Evolutionary conservation across 495 filamentous ascomycete species (phyloP), one percentile per base, ranked within the genome.

Genomic region (Aspergillus cavernicola): DNA sequence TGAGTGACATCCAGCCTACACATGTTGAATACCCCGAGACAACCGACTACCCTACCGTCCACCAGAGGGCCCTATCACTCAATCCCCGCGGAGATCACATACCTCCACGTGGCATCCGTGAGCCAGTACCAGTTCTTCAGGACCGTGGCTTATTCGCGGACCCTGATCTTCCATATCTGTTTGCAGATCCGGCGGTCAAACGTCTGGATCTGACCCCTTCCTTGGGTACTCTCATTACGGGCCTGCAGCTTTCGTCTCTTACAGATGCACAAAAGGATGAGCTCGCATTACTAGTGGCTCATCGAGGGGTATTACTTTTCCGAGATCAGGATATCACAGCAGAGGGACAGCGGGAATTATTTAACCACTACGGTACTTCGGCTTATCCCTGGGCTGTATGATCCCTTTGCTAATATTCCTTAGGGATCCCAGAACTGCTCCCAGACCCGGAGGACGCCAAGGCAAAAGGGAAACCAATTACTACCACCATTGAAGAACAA

Each of bases 261-360:
- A 67, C 64, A 9, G 53, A 66, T 18, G 51, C 55, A 10, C 67
- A 74, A 39, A 69, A 69, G 39, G 69, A 78, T 46, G 72, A 78
- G 28, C 55, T 78, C 8, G 73, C 72, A 12, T 57, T 73, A 4
- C 59, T 78, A 16, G 70, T 74, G n/a, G 72, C 26, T 12, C 29
- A 46, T 46, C 62, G 74, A n/a, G 67, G 67, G 6, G 67, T 73
- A 3, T 56, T 78, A 7, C 71, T 78, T 16, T 73, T 78, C 56
- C 58, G 71, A n/a, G 66, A 71, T 41, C 75, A 78, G 59, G 66
- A 73, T 45, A 65, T 72, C 28, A 58, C 56, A 13, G 40, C 55
- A 10, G 52, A 66, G 18, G 52, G 57, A 22, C 63, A 66, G 53
- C 53, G 57, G 40, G 60, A 56, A 11, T 59, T 66, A 7, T 55